These are phyloP conservation scores for Calocybe gambosa DNA, from an alignment of 1,284 basidiomycete genomes.

Conservation along the genomic window DNA sequence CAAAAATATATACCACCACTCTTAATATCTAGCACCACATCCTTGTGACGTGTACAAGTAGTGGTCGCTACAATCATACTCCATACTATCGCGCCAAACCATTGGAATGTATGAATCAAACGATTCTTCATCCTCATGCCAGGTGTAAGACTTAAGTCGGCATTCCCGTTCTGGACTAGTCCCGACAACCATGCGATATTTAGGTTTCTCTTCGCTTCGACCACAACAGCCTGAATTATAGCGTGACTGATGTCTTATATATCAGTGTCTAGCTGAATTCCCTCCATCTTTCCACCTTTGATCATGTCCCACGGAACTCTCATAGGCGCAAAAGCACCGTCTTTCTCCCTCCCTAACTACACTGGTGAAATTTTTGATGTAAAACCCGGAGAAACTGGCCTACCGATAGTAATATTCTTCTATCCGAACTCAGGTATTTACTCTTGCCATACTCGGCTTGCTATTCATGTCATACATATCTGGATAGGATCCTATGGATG, in stretches of 20 bases:
- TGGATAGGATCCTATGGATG: constrained; percentile 63
- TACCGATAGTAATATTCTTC: constrained; percentile 65
- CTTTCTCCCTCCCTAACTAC: constrained; percentile 38
- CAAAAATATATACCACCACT: constrained; percentile 3
- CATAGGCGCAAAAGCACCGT: constrained; percentile 33
- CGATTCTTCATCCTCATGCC: no score
- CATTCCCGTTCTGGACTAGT: no score
- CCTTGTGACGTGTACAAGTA: not conserved
- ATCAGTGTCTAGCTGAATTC: not conserved
- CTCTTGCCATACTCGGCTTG: not conserved
- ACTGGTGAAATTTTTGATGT: constrained; percentile 30
- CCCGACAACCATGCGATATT: no score
- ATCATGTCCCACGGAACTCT: constrained; percentile 35
- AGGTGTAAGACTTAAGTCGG: no score
- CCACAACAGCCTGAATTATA: not conserved
- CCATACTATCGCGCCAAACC: not conserved
- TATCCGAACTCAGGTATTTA: constrained; percentile 54
- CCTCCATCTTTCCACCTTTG: not conserved
- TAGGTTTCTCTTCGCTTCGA: no score
- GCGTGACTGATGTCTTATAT: not conserved
- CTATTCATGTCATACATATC: constrained; percentile 4
- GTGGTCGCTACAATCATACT: no score
- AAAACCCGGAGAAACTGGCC: constrained; percentile 28
- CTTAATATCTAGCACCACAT: constrained; percentile 5
- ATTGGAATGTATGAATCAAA: no score